A percentile compares a stretch with the other conserved stretches of the same genome.
Conservation (phyloP, 805 yeast species). For the Cyberlindnera euphorbiiphila region DNA sequence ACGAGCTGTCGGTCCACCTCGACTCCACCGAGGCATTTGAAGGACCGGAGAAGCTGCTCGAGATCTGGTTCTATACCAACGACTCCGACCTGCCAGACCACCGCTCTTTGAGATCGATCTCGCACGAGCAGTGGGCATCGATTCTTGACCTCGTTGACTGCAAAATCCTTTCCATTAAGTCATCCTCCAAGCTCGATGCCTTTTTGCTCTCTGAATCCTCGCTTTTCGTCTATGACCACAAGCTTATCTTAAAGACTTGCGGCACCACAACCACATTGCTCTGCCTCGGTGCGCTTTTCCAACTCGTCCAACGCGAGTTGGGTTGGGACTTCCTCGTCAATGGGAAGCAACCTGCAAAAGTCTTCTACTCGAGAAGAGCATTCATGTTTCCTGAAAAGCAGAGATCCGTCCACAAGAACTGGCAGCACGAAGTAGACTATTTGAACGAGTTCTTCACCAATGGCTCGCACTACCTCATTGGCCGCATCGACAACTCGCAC, state of each 20-base stretch:
- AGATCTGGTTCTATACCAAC: constrained; percentile 76
- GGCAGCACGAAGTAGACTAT: constrained; percentile 76
- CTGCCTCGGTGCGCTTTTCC: constrained; percentile 65
- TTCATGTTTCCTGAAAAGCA: constrained; percentile 92
- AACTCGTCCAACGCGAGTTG: constrained; percentile 40
- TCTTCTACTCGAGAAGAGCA: constrained; percentile 86
- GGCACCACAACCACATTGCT: constrained; percentile 91
- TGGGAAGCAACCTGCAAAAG: constrained; percentile 46
- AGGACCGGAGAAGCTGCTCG: constrained; percentile 93
- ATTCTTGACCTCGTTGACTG: constrained; percentile 82
- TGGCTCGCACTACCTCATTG: constrained; percentile 72
- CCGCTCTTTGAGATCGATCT: constrained; percentile 59
- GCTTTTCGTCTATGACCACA: constrained; percentile 83
- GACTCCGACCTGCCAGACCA: constrained; percentile 33
- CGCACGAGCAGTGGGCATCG: constrained; percentile 62
- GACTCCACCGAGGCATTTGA: constrained; percentile 93
- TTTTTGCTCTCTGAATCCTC: constrained; percentile 87
- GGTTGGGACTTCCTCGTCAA: constrained; percentile 36
- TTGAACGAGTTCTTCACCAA: constrained; percentile 61
- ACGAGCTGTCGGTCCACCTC: constrained; percentile 68
- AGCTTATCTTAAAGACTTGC: constrained; percentile 85
- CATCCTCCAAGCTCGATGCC: constrained; percentile 67
- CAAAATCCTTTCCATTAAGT: constrained; percentile 77
- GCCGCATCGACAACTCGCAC: constrained; percentile 75
- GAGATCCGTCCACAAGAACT: constrained; percentile 71